Evolutionary conservation across 441 rosid genomes (phyloP), one percentile per base, ranked within the genome.

Genomic region (Daphne laureola): DNA sequence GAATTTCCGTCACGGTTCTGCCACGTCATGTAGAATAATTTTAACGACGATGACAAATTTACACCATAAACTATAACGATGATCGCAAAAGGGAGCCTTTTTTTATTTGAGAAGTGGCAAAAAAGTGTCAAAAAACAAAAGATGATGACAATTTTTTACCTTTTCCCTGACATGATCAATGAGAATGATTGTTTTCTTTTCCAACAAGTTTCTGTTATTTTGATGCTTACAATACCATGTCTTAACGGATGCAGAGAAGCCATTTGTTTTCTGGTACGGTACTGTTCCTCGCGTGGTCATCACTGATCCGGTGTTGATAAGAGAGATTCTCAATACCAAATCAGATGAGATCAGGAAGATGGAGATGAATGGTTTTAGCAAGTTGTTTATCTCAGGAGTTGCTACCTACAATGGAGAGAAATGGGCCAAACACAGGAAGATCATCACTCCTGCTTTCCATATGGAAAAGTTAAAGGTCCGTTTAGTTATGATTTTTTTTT

Each of bases 381-480:
- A 70, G 53, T 57, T 61, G 62, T 71, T 70, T 26, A 60, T 59
- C n/a, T 36, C 42, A 35, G 81, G 86, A n/a, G 68, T 77, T 14
- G 72, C 75, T 2, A 36, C 21, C n/a, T 57, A 56, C 50, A 67
- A 62, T 12, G 83, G 81, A 25, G 68, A 75, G 23, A 75, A 75
- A 62, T 80, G 78, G 83, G 51, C 71, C 31, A 67, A 67, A 41
- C 86, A 73, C 41, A 69, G 81, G 47, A 80, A 63, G 53, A 75
- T 80, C 44, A 60, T 80, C 57, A 74, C 69, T 66, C 86, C 83
- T 25, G 72, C 79, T 1, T 78, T 80, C 58, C 74, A 75, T 57
- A 2, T 53, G 2, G 83, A 78, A 36, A 80, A 78, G 55, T 49
- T 78, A 17, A 73, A 78, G 79, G 86, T 76, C 17, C 46, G 17